Conservation (phyloP, 768 basidiomycete species). For the Boletus sp. region DNA sequence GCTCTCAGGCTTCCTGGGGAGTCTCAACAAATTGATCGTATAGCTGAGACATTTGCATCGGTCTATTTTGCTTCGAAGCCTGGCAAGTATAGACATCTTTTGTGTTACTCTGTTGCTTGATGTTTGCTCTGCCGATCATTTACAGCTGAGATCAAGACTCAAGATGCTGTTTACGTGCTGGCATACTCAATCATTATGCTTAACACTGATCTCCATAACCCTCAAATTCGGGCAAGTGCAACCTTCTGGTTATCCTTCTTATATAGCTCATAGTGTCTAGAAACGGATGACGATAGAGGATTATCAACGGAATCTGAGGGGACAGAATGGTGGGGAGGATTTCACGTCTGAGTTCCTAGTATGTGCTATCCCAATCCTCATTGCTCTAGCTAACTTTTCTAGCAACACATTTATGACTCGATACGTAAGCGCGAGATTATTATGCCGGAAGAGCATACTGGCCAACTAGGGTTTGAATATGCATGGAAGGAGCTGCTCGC, state of each 20-base stretch:
- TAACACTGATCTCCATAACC: constrained; percentile 96
- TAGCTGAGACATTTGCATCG: constrained; percentile 93
- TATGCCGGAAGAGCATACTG: constrained; percentile 97
- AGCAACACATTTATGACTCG: constrained; percentile 92
- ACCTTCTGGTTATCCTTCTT: background rate
- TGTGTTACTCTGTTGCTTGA: background rate
- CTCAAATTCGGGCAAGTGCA: constrained; percentile 75
- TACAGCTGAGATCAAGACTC: constrained; percentile 80
- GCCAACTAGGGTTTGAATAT: constrained; percentile 95
- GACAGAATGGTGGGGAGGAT: constrained; percentile 83
- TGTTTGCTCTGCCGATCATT: background rate
- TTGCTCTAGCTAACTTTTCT: constrained; percentile 11
- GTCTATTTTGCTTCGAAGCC: constrained; percentile 85
- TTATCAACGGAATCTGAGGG: constrained; percentile 87
- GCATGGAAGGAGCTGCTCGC: constrained; percentile 96
- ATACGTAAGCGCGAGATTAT: constrained; percentile 94
- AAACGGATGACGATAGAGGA: constrained; percentile 98
- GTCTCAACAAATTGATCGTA: constrained; percentile 87
- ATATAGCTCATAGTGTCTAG: constrained; percentile 37
- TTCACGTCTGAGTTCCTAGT: constrained; percentile 88
- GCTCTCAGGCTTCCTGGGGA: constrained; percentile 94
- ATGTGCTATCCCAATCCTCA: constrained; percentile 19
- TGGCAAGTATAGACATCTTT: constrained; percentile 39
- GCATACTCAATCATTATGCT: constrained; percentile 97
- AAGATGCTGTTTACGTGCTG: constrained; percentile 93